Evolutionary conservation across 1,139 yeast genomes (phyloP).

Genomic region (Yamadazyma dendronema): DNA sequence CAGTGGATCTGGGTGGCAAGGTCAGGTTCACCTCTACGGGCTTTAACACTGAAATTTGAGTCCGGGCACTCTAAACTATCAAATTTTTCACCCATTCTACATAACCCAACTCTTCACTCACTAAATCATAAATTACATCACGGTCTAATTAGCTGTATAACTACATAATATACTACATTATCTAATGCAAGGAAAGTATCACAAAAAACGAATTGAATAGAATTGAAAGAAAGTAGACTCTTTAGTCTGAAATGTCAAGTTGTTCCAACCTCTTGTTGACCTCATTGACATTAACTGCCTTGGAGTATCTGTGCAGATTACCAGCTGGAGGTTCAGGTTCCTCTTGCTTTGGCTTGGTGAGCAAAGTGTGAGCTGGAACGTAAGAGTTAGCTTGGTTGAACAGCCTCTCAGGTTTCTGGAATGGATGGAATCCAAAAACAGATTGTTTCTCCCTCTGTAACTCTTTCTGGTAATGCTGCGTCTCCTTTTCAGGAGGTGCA

Average conservation of each 20-base stretch:
- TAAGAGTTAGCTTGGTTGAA: constrained; percentile 29
- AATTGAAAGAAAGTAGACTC: no score
- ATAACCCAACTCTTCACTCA: no score
- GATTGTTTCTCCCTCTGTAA: constrained; percentile 12
- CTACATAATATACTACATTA: no score
- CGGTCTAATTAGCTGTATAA: no score
- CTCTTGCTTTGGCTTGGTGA: constrained; percentile 12
- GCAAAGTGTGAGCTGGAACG: constrained; percentile 25
- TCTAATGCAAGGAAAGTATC: no score
- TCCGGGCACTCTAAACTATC: no score
- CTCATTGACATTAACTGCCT: constrained; percentile 11
- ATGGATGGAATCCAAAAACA: constrained; percentile 16
- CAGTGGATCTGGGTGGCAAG: no score
- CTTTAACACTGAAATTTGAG: no score
- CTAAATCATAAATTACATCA: no score
- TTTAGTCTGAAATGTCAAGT: constrained; percentile 4
- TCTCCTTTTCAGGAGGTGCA: constrained; percentile 2
- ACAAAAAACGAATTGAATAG: no score
- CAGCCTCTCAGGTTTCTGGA: constrained; percentile 30
- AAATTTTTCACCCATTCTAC: no score
- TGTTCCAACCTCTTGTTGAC: constrained; percentile 14
- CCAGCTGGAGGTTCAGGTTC: constrained; percentile 6
- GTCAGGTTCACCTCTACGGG: no score
- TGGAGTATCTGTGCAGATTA: constrained; percentile 5
- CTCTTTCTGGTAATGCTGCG: background rate